phyloP scores from a whole-genome alignment of 192 early-diverging fungal genomes.

The Neocallimastix lanati region DNA sequence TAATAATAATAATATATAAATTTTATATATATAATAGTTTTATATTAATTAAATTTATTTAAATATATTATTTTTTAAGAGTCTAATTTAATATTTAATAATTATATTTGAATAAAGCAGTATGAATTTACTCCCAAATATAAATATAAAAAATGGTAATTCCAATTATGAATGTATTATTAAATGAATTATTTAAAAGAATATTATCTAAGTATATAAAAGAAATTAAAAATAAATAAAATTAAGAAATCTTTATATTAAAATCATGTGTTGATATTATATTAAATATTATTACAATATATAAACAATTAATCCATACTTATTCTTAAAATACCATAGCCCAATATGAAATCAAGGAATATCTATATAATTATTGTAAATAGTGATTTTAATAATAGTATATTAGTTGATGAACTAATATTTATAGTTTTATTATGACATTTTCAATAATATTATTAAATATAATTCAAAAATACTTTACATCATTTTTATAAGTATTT shows the following conservation, averaged over 20 bases:
- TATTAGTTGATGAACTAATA: no score
- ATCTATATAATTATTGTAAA: background rate
- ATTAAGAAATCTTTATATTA: background rate
- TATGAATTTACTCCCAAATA: background rate
- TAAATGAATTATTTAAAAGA: background rate
- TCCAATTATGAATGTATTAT: background rate
- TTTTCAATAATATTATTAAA: no score
- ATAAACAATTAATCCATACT: background rate
- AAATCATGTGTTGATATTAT: no score
- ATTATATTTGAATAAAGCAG: no score
- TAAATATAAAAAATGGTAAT: background rate
- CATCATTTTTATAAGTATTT: background rate
- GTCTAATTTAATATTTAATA: no score
- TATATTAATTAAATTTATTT: no score
- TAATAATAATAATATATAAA: no score
- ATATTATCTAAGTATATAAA: background rate
- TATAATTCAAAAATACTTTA: background rate
- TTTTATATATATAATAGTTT: no score
- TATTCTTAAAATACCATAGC: background rate
- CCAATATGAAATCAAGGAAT: background rate
- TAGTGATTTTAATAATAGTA: no score
- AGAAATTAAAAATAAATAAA: background rate
- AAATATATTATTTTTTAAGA: no score
- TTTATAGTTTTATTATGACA: no score
- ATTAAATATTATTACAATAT: background rate